phyloP scores from a whole-genome alignment of 1,139 yeast species.

The Kurtzmaniella quercitrusa region DNA sequence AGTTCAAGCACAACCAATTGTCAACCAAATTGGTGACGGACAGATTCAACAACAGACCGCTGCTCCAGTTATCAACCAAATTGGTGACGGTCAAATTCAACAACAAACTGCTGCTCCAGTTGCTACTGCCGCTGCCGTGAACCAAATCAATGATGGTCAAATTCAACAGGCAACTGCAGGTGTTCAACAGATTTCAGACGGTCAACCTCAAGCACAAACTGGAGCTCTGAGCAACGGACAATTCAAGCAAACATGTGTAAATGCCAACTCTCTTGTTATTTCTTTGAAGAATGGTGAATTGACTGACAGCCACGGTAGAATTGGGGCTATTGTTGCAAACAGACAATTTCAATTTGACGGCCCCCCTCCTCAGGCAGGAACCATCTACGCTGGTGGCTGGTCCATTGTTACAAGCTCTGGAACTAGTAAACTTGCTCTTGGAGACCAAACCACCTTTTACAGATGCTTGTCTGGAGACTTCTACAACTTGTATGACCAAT shows the following conservation, averaged over 20 bases:
- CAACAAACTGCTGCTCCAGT: constrained; percentile 27
- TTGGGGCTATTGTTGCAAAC: constrained; percentile 43
- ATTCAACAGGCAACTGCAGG: constrained; percentile 29
- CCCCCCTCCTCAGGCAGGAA: constrained; percentile 42
- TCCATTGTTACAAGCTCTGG: constrained; percentile 21
- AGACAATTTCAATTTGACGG: constrained; percentile 45
- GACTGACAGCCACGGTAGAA: constrained; percentile 30
- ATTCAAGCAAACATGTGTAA: constrained; percentile 21
- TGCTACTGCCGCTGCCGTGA: constrained; percentile 23
- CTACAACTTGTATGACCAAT: constrained; percentile 40
- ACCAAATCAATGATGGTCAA: constrained; percentile 42
- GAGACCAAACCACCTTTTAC: constrained; percentile 34
- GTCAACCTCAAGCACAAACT: constrained; percentile 22
- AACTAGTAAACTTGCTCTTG: constrained; percentile 31
- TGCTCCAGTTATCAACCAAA: constrained; percentile 17
- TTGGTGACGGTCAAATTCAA: constrained; percentile 41
- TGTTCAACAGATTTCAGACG: constrained; percentile 24
- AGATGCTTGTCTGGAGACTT: constrained; percentile 41
- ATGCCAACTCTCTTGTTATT: constrained; percentile 24
- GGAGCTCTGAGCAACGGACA: constrained; percentile 6
- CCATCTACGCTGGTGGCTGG: constrained; percentile 40
- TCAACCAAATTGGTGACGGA: constrained; percentile 43
- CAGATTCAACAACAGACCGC: constrained; percentile 39
- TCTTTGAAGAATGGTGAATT: constrained; percentile 25
- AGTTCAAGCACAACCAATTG: constrained; percentile 28